A percentile compares a stretch with the other conserved stretches of the same genome.
These are phyloP conservation scores for Hypoxylon sp. DNA, from an alignment of 2,329 filamentous ascomycete species.

Conservation along the genomic window DNA sequence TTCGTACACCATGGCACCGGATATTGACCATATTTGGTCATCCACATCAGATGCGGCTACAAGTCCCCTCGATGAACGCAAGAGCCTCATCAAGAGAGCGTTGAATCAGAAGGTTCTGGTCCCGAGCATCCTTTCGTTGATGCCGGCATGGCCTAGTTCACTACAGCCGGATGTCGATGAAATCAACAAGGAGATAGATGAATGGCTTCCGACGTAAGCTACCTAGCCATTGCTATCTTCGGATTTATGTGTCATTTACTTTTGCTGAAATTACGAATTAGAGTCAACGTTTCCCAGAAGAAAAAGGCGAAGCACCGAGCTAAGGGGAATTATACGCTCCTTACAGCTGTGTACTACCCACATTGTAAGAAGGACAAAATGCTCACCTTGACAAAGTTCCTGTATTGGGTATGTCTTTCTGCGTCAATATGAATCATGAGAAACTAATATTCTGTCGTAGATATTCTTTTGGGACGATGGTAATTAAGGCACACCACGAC, in stretches of 20 bases:
- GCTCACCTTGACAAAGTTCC: conserved; percentile 49
- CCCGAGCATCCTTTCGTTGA: conserved; percentile 50
- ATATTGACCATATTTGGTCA: conserved; percentile 40
- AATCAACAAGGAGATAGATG: conserved; percentile 49
- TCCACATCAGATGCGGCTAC: neutral
- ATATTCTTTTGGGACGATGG: conserved; percentile 54
- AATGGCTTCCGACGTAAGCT: conserved; percentile 51
- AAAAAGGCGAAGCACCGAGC: conserved; percentile 52
- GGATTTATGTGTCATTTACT: neutral
- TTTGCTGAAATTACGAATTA: conserved; percentile 34
- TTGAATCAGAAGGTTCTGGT: conserved; percentile 49
- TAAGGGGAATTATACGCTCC: conserved; percentile 50
- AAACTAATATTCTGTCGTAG: conserved; percentile 29
- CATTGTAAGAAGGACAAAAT: conserved; percentile 51
- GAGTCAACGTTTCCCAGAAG: conserved; percentile 48
- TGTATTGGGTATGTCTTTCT: conserved; percentile 49
- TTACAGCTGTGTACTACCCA: conserved; percentile 51
- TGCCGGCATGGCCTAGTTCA: conserved; percentile 51
- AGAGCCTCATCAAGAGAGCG: conserved; percentile 47
- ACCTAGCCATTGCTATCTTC: neutral
- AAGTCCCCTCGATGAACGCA: conserved; percentile 43
- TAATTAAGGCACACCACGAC: conserved; percentile 12
- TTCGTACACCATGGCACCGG: conserved; percentile 43
- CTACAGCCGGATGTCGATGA: conserved; percentile 50
- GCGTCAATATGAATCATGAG: neutral